Percentiles rank a stretch among this genome's conserved stretches.
Evolutionary conservation across 1,139 yeast species (phyloP).

Genomic region (Wickerhamomyces sp.): DNA sequence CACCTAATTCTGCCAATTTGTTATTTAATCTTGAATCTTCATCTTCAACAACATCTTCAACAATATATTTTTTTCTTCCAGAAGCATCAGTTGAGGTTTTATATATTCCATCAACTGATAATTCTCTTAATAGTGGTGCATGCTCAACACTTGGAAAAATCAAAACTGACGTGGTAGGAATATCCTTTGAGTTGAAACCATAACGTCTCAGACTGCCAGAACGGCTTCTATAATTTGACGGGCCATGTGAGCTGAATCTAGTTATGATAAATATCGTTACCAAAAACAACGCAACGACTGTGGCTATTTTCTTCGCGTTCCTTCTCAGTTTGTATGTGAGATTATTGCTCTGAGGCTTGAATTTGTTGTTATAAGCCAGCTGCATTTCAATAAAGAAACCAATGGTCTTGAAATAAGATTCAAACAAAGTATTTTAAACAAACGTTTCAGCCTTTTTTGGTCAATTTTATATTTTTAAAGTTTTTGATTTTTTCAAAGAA

Average conservation of each 20-base stretch:
- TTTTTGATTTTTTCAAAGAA: background rate
- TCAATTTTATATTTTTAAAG: too few relatives aligned
- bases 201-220: constrained; percentile 28
- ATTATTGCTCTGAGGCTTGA: constrained; percentile 21
- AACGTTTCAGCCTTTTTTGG: background rate
- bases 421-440: background rate
- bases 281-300: constrained; percentile 5
- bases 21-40: constrained; percentile 34
- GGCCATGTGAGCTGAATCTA: constrained; percentile 7
- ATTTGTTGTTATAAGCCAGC: constrained; percentile 22
- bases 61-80: constrained; percentile 40
- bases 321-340: constrained; percentile 10
- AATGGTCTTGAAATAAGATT: too few relatives aligned
- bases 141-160: constrained; percentile 70
- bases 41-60: constrained; percentile 37
- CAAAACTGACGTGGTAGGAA: constrained; percentile 45
- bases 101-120: constrained; percentile 49
- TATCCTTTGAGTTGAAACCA: constrained; percentile 37
- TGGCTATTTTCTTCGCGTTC: constrained; percentile 12
- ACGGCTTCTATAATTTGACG: constrained; percentile 6
- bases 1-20: constrained; percentile 33
- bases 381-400: too few relatives aligned
- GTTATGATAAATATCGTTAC: constrained; percentile 10
- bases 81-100: constrained; percentile 37
- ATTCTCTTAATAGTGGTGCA: constrained; percentile 51